Evolutionary conservation across 108 stramenopile species (phyloP).

Genomic region (Bacterosira constricta): DNA sequence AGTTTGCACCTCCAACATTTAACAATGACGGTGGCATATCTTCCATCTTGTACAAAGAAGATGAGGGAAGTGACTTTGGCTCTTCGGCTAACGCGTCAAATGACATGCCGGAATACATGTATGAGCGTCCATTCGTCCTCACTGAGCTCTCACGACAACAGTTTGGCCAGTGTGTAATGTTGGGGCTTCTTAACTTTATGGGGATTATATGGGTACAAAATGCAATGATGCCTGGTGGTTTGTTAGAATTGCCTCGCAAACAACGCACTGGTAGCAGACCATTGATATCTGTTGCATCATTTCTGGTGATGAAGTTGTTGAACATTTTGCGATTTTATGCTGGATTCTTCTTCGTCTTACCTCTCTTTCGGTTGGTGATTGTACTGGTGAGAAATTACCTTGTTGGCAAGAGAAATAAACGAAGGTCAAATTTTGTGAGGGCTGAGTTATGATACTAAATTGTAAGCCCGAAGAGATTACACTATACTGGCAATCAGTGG

Average conservation of each 20-base stretch:
- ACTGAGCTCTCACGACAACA: conserved; percentile 60
- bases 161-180: conserved; percentile 63
- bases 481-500: no score
- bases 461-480: neutral
- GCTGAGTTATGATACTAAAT: neutral
- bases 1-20: conserved; percentile 34
- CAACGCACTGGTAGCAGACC: neutral
- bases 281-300: conserved; percentile 21
- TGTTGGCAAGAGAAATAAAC: conserved; percentile 29
- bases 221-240: conserved; percentile 62
- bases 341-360: conserved; percentile 63
- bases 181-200: conserved; percentile 71
- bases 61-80: conserved; percentile 15
- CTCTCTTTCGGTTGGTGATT: conserved; percentile 48
- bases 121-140: conserved; percentile 57
- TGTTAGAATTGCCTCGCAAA: conserved; percentile 43
- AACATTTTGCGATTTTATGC: conserved; percentile 72
- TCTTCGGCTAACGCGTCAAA: conserved; percentile 20
- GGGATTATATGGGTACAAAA: conserved; percentile 75
- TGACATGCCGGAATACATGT: conserved; percentile 53
- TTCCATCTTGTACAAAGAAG: conserved; percentile 32
- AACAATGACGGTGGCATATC: conserved; percentile 4
- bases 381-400: conserved; percentile 36
- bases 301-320: conserved; percentile 23
- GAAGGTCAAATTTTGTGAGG: conserved; percentile 17